phyloP scores from a whole-genome alignment of 2,329 filamentous ascomycete species.

The Phoma sp. region DNA sequence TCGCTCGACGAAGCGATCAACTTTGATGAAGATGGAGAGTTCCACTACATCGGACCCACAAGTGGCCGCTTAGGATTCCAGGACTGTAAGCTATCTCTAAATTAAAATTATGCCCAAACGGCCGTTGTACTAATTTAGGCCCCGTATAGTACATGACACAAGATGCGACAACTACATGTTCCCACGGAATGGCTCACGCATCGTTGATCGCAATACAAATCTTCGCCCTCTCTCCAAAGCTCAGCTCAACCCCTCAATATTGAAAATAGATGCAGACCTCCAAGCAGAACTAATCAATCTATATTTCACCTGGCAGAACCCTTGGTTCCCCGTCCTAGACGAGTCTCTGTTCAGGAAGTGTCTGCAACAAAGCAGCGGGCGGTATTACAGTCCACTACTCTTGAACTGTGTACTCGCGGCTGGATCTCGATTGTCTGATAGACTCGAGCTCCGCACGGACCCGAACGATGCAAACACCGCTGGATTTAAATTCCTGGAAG shows the following conservation, averaged over 20 bases:
- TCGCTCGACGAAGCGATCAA: conserved; percentile 48
- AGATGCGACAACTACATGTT: neutral
- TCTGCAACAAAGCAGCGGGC: neutral
- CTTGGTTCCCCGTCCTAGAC: conserved; percentile 48
- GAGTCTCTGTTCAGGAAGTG: conserved; percentile 47
- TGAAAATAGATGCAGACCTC: conserved; percentile 24
- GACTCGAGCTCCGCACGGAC: neutral
- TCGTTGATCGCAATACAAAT: neutral
- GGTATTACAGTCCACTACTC: neutral
- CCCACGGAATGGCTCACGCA: neutral
- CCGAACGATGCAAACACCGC: neutral
- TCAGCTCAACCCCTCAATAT: neutral
- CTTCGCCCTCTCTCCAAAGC: neutral
- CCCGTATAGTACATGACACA: neutral
- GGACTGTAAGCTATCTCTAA: conserved; percentile 8
- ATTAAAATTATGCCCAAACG: too few relatives aligned
- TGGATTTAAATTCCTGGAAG: neutral
- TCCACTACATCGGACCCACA: conserved; percentile 48
- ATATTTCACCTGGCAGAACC: conserved; percentile 50
- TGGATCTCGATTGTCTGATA: conserved; percentile 2
- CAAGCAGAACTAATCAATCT: conserved; percentile 43
- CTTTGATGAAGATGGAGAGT: conserved; percentile 46
- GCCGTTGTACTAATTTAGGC: too few relatives aligned
- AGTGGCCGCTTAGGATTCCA: conserved; percentile 48
- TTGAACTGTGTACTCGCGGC: neutral